Percentiles rank a stretch among this genome's conserved stretches.
Evolutionary conservation across 768 basidiomycete genomes (phyloP).

Genomic region (Boletus speciosus): DNA sequence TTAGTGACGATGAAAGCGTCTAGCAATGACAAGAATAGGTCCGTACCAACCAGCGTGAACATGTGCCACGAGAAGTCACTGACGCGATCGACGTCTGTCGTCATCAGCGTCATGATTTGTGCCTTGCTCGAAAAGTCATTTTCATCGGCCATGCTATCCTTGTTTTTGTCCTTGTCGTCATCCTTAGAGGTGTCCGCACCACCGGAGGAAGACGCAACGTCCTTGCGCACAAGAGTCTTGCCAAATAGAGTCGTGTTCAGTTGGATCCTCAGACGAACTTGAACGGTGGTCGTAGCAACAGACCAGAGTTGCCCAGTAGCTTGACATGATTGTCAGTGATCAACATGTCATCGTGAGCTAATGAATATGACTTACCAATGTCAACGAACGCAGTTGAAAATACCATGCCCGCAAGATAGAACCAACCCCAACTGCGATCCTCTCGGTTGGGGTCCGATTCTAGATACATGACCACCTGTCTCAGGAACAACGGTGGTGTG

Average conservation of each 20-base stretch:
- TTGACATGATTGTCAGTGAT: conserved; percentile 26
- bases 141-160: conserved; percentile 32
- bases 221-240: conserved; percentile 85
- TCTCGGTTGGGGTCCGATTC: conserved; percentile 58
- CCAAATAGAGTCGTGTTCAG: conserved; percentile 82
- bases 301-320: conserved; percentile 72
- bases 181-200: conserved; percentile 25
- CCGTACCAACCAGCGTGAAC: conserved; percentile 67
- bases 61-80: conserved; percentile 81
- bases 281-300: conserved; percentile 61
- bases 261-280: conserved; percentile 68
- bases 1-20: not conserved
- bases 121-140: conserved; percentile 64
- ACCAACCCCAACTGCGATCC: conserved; percentile 69
- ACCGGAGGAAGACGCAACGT: conserved; percentile 64
- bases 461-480: conserved; percentile 57
- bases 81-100: conserved; percentile 88
- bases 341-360: not conserved
- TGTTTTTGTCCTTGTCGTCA: conserved; percentile 14
- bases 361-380: conserved; percentile 35
- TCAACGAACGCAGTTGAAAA: conserved; percentile 41
- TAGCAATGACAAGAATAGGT: not conserved
- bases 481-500: conserved; percentile 57
- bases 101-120: conserved; percentile 94
- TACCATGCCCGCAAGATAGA: conserved; percentile 56